These are phyloP conservation scores for Durusdinium trenchii DNA, from an alignment of 73 alveolate species.

Conservation along the genomic window DNA sequence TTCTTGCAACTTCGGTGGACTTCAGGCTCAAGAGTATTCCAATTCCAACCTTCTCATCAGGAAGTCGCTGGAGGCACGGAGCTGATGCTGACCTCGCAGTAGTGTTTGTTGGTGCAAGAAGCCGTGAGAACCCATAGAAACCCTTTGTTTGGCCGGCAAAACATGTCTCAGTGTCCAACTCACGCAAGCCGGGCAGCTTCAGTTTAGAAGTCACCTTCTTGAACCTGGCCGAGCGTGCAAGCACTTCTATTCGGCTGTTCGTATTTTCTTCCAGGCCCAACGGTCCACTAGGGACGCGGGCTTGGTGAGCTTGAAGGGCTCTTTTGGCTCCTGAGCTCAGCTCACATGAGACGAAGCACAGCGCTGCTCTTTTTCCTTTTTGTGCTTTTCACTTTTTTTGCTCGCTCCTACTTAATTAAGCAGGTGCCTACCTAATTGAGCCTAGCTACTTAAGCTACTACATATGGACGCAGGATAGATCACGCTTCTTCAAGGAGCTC, in stretches of 20 bases:
- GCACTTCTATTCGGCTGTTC: neutral
- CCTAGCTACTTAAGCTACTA: too few species aligned
- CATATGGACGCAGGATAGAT: too few species aligned
- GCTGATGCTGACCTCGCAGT: slow-evolving; percentile 59
- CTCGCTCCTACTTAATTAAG: too few species aligned
- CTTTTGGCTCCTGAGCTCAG: slow-evolving; percentile 37
- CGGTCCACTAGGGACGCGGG: neutral
- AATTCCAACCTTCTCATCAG: too few species aligned
- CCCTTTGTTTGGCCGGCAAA: neutral
- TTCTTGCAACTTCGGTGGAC: neutral
- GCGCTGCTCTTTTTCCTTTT: neutral
- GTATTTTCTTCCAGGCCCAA: neutral
- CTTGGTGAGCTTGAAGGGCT: slow-evolving; percentile 94
- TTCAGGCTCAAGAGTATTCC: too few species aligned
- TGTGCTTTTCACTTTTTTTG: too few species aligned
- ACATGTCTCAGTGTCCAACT: neutral
- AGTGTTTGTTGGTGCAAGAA: neutral
- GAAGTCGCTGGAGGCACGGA: slow-evolving; percentile 58
- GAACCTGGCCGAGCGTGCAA: neutral
- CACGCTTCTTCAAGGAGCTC: too few species aligned
- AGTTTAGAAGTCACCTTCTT: slow-evolving; percentile 79
- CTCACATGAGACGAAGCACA: neutral
- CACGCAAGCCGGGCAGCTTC: slow-evolving; percentile 76
- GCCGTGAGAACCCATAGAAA: neutral
- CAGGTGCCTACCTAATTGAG: too few species aligned